A percentile compares a stretch with the other conserved stretches of the same genome.
phyloP scores from a whole-genome alignment of 2,329 filamentous ascomycete genomes.

The Colletotrichum liriopes region DNA sequence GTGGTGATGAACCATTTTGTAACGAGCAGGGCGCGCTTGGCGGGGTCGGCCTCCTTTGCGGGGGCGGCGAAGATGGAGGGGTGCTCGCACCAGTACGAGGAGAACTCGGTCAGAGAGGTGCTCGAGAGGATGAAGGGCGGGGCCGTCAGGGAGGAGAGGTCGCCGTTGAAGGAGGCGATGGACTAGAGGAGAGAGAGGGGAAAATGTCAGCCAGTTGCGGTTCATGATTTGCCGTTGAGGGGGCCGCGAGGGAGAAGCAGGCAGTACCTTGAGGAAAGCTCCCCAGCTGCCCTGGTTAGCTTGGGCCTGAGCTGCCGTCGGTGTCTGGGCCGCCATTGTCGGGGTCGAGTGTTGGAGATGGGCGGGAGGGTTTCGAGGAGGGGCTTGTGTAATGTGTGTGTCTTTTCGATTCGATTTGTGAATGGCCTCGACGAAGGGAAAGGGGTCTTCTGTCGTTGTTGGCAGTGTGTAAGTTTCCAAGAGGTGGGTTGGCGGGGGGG shows the following conservation, averaged over 20 bases:
- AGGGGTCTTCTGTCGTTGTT: neutral
- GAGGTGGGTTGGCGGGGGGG: neutral
- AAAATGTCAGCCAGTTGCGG: neutral
- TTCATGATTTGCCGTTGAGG: neutral
- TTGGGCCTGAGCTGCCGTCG: conserved; percentile 27
- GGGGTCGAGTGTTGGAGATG: neutral
- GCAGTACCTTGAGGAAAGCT: conserved; percentile 39
- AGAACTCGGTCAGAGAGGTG: conserved; percentile 85
- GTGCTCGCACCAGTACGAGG: conserved; percentile 87
- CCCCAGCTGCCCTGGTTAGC: conserved; percentile 35
- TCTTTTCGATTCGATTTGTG: neutral
- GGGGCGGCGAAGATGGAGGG: conserved; percentile 86
- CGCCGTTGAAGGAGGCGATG: conserved; percentile 86
- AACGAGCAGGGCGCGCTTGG: conserved; percentile 88
- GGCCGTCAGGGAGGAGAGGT: conserved; percentile 84
- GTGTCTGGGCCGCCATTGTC: conserved; percentile 33
- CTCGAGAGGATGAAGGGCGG: conserved; percentile 87
- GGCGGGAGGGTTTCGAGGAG: neutral
- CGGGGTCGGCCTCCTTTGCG: conserved; percentile 82
- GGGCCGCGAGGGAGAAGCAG: neutral
- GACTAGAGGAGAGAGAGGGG: conserved; percentile 62
- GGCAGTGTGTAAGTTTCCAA: conserved; percentile 6
- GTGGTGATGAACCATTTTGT: conserved; percentile 97
- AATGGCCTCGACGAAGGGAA: neutral
- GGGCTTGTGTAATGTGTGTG: neutral